phyloP scores from a whole-genome alignment of 2,329 filamentous ascomycete species.

The Botrytis elliptica region DNA sequence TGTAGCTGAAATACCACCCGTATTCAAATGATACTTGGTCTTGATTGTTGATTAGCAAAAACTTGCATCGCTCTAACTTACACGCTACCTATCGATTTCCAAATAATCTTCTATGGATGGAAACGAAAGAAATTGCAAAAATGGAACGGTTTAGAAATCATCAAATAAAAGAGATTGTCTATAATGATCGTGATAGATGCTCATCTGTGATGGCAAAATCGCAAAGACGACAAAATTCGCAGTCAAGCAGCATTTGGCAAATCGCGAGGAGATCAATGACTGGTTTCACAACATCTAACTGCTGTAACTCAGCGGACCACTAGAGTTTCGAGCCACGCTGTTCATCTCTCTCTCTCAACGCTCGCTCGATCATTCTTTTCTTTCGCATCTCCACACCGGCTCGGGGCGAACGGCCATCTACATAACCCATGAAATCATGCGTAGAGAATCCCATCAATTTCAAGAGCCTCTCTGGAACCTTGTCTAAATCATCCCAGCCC shows the following conservation, averaged over 20 bases:
- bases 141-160: fast-evolving
- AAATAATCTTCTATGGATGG: not conserved
- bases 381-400: constrained; percentile 37
- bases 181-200: not conserved
- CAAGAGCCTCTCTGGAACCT: constrained; percentile 32
- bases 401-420: constrained; percentile 35
- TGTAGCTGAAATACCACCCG: too few species aligned
- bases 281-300: not conserved
- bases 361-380: constrained; percentile 37
- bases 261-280: not conserved
- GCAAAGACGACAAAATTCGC: not conserved
- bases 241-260: not conserved
- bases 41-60: not conserved
- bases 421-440: constrained; percentile 38
- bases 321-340: constrained; percentile 13
- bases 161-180: not conserved
- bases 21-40: not conserved
- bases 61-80: not conserved
- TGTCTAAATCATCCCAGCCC: constrained; percentile 38
- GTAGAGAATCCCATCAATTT: constrained; percentile 35
- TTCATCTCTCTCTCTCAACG: constrained; percentile 22
- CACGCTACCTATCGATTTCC: not conserved
- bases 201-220: not conserved
- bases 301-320: not conserved
- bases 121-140: not conserved